These are phyloP conservation scores for Isoetes taiwanensis DNA, from an alignment of 75 land plant genomes.

Conservation along the genomic window DNA sequence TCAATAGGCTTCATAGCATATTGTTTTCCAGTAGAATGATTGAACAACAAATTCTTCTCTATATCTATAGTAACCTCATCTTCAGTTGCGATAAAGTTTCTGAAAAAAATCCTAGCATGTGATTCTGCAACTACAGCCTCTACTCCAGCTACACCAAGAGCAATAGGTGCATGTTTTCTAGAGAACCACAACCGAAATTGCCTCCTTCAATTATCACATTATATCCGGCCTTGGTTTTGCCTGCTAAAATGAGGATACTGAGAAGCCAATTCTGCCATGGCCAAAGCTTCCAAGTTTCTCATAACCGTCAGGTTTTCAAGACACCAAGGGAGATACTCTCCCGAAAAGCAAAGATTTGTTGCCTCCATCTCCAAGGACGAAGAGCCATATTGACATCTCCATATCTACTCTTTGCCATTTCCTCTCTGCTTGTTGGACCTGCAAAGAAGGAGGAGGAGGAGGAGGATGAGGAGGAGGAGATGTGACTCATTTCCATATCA, in stretches of 20 bases:
- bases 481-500: too few species aligned
- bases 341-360: too few species aligned
- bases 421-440: too few species aligned
- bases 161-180: not conserved
- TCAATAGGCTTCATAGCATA: not conserved
- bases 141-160: not conserved
- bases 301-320: not conserved
- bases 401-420: too few species aligned
- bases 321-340: not conserved
- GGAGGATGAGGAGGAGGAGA: too few species aligned
- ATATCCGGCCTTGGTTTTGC: not conserved
- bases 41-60: not conserved
- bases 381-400: too few species aligned
- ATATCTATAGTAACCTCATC: not conserved
- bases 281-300: conserved; percentile 6
- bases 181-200: conserved; percentile 9
- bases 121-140: conserved; percentile 1
- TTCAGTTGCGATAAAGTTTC: not conserved
- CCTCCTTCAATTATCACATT: not conserved
- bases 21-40: not conserved
- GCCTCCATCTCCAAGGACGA: too few species aligned
- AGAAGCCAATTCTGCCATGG: not conserved
- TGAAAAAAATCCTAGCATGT: conserved; percentile 1
- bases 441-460: too few species aligned
- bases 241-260: not conserved